These are phyloP conservation scores for Ampelocalamus luodianensis DNA, from an alignment of 176 grass and related monocot genomes.

Conservation along the genomic window DNA sequence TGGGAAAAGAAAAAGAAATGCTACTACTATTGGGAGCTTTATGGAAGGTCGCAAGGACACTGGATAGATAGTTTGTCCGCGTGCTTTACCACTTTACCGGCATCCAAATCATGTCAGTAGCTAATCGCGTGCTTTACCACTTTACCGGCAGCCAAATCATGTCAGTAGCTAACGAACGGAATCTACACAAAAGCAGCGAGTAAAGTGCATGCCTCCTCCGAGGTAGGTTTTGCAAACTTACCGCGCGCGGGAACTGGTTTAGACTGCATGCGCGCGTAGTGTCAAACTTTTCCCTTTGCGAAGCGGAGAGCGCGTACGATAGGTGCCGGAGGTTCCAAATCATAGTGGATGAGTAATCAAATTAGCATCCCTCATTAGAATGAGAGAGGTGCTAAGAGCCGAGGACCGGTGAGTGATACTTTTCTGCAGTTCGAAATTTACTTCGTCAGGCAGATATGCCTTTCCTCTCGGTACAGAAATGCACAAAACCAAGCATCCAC, in stretches of 20 bases:
- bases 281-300: too few relatives aligned
- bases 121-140: background rate
- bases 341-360: background rate
- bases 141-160: too few relatives aligned
- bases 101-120: constrained; percentile 24
- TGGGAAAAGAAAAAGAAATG: constrained; percentile 34
- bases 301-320: too few relatives aligned
- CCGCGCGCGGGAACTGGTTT: constrained; percentile 43
- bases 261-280: too few relatives aligned
- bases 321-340: too few relatives aligned
- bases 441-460: too few relatives aligned
- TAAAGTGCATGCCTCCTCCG: background rate
- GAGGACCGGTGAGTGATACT: background rate
- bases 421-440: background rate
- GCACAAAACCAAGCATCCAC: background rate
- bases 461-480: background rate
- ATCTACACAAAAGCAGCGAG: too few relatives aligned
- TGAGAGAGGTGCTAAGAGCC: background rate
- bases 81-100: constrained; percentile 48
- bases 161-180: too few relatives aligned
- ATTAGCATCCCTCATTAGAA: background rate
- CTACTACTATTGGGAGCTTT: background rate
- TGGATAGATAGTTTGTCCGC: constrained; percentile 30
- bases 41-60: background rate
- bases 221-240: background rate